These are phyloP conservation scores for Drechslerella stenobrocha DNA, from an alignment of 2,329 filamentous ascomycete genomes.

Conservation along the genomic window DNA sequence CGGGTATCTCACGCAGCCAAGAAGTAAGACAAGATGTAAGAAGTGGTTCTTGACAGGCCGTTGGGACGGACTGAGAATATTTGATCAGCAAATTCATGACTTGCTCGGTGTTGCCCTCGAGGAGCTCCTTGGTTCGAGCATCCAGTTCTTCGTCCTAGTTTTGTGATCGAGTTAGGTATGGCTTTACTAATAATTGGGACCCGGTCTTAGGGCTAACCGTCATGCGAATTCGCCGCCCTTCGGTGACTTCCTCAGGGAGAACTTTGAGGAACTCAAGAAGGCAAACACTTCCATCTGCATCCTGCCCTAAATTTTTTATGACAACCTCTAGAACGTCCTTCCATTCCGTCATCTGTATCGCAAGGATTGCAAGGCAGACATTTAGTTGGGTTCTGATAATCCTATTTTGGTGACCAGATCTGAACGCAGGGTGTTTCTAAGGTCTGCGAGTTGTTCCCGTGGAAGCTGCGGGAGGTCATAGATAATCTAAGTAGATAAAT, in stretches of 20 bases:
- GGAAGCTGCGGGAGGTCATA: conserved; percentile 93
- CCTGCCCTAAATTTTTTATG: conserved; percentile 74
- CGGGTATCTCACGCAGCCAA: conserved; percentile 90
- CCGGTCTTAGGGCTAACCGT: conserved; percentile 77
- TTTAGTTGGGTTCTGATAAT: conserved; percentile 87
- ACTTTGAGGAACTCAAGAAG: conserved; percentile 96
- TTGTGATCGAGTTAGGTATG: conserved; percentile 9
- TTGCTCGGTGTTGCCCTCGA: conserved; percentile 85
- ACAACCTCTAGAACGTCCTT: conserved; percentile 86
- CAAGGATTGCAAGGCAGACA: conserved; percentile 89
- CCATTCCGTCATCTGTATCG: conserved; percentile 95
- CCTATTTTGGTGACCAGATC: conserved; percentile 72
- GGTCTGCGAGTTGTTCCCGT: conserved; percentile 69
- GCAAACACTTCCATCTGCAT: conserved; percentile 77
- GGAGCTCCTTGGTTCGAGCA: conserved; percentile 80
- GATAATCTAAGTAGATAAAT: conserved; percentile 69
- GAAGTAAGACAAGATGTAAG: conserved; percentile 94
- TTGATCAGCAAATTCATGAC: conserved; percentile 84
- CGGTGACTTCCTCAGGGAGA: conserved; percentile 96
- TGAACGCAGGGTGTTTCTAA: conserved; percentile 83
- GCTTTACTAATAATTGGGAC: conserved; percentile 54
- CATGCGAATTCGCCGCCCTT: conserved; percentile 98
- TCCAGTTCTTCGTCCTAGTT: conserved; percentile 89
- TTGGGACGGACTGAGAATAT: conserved; percentile 62
- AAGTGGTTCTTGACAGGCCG: conserved; percentile 65